Conservation (phyloP, 2,329 filamentous ascomycete species). For the Bipolaris gigantea region DNA sequence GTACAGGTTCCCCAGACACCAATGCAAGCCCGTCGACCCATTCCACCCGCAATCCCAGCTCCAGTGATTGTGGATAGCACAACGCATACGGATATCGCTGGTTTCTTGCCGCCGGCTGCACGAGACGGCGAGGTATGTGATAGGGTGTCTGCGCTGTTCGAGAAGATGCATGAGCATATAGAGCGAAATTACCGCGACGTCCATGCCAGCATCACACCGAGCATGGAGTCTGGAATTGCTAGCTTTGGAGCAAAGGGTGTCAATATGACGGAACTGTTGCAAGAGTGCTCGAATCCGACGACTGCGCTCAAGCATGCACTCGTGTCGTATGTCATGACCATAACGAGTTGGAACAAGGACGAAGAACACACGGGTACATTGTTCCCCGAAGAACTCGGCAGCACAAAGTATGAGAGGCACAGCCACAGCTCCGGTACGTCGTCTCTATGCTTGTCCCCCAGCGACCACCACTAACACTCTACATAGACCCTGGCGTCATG, state of each 20-base stretch:
- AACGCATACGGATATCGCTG: slow-evolving; percentile 18
- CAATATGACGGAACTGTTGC: slow-evolving; percentile 31
- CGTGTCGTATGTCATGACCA: slow-evolving; percentile 26
- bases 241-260: slow-evolving; percentile 28
- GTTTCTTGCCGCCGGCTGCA: slow-evolving; percentile 29
- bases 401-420: slow-evolving; percentile 1
- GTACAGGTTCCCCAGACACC: slow-evolving; percentile 34
- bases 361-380: slow-evolving; percentile 17
- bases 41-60: slow-evolving; percentile 2
- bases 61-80: slow-evolving; percentile 8
- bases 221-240: slow-evolving; percentile 35
- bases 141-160: slow-evolving; percentile 29
- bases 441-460: neutral
- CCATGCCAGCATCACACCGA: slow-evolving; percentile 39
- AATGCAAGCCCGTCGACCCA: slow-evolving; percentile 2
- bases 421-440: slow-evolving; percentile 3
- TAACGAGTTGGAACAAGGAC: slow-evolving; percentile 21
- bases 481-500: slow-evolving; percentile 9
- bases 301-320: slow-evolving; percentile 38
- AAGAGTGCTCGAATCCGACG: slow-evolving; percentile 29
- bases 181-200: slow-evolving; percentile 41
- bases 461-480: neutral
- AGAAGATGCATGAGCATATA: slow-evolving; percentile 32
- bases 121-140: slow-evolving; percentile 27
- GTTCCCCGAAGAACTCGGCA: slow-evolving; percentile 30